Percentiles rank a stretch among this genome's conserved stretches.
These are phyloP conservation scores for Pleoardoris graminearum DNA, from an alignment of 2,329 filamentous ascomycete genomes.

Conservation along the genomic window DNA sequence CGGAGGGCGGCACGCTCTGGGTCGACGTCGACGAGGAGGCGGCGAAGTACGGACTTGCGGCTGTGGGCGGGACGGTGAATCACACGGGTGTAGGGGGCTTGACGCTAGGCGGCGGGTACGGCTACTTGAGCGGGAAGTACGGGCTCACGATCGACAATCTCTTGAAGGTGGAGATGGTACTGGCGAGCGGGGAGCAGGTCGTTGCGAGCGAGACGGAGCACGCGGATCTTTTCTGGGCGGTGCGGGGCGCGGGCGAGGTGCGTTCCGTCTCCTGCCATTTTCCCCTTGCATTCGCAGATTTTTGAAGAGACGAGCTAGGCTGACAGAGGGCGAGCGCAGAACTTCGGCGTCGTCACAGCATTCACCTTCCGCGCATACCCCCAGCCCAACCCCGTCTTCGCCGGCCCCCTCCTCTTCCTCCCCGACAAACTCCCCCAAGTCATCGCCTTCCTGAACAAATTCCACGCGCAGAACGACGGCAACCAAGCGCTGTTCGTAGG, in stretches of 20 bases:
- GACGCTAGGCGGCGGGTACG: conserved; percentile 59
- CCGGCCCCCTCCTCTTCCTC: conserved; percentile 44
- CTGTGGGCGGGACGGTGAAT: conserved; percentile 64
- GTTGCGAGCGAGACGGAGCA: conserved; percentile 32
- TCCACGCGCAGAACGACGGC: conserved; percentile 33
- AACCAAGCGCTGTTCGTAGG: conserved; percentile 33
- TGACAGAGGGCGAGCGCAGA: conserved; percentile 11
- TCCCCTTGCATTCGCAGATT: too few relatives aligned
- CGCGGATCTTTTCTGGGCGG: conserved; percentile 45
- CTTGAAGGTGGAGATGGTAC: conserved; percentile 36
- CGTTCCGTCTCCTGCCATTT: too few relatives aligned
- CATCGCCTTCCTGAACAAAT: conserved; percentile 35
- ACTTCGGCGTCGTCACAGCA: conserved; percentile 46
- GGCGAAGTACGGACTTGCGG: conserved; percentile 57
- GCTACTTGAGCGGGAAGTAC: conserved; percentile 58
- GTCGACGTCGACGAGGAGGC: conserved; percentile 58
- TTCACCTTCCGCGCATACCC: conserved; percentile 47
- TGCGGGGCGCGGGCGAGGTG: conserved; percentile 41
- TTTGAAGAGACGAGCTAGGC: not conserved
- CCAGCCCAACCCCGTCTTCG: conserved; percentile 38
- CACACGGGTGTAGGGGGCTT: conserved; percentile 66
- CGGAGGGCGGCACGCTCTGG: conserved; percentile 59
- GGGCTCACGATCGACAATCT: conserved; percentile 56
- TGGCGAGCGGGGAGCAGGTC: conserved; percentile 42
- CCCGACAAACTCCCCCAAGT: conserved; percentile 33